Evolutionary conservation across 2,329 filamentous ascomycete genomes (phyloP), one percentile per base, ranked within the genome.

Genomic region (Pseudogymnoascus sp.): DNA sequence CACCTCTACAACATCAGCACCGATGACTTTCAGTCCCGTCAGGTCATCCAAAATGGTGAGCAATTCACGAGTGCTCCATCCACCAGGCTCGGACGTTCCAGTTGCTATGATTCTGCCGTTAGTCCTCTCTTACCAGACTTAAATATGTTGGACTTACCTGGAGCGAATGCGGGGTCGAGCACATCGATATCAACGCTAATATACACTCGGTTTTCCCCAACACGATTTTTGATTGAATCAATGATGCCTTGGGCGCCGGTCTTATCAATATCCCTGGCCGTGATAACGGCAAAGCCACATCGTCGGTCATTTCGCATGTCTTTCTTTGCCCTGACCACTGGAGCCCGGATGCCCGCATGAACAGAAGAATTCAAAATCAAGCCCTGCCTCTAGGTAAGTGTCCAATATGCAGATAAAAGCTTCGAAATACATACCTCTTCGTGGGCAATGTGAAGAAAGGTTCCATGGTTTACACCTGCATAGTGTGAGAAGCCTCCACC

Each of bases 1-100:
- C 29, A 87, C 83, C 70, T 87, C 84, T 35, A 87, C 83, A 37
- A 86, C 78, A 72, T 87, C 84, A 6, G 81, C 83, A 2, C 83
- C 83, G 31, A 87, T 76, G 17, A 87, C 77, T 61, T 85, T 79
- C 59, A 87, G 67, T 0, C 83, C 83, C 42, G 77, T 77, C n/a
- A 87, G 75, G 0, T 83, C 83, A 67, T 85, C 82, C 21, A 87
- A 72, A 64, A 86, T 82, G 0, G 81, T 82, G 42, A 84, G 72
- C 23, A 87, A 72, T 68, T 87, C 84, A 38, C 84, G 77, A 0
- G 83, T 85, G 0, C 78, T 80, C 84, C 84, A 87, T 2, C 84
- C 84, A 53, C 84, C 84, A 1, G 83, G 82, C 69, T 87, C 84
- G 9, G 83, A 79, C 1, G 84, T 86, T 2, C 84, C 84, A 13